Base-by-base conservation (phyloP, 78 protist species). In the Dictyostelium intermedium region DNA sequence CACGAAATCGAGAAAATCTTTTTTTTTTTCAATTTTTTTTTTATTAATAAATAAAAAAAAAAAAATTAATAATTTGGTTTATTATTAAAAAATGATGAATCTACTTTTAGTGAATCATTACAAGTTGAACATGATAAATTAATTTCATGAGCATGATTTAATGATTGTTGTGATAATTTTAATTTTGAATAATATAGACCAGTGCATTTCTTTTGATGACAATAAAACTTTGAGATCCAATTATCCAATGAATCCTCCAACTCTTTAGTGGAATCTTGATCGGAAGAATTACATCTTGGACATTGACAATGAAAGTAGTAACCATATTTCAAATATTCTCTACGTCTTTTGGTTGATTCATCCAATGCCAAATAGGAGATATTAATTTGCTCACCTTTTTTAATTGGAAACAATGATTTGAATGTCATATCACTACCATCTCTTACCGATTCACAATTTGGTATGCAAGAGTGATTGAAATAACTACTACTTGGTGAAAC, bases 291-390 rank as follows among this genome's bases (percentile, higher is more conserved):
- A 89, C 94, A 89, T 69, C 94, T 78, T 43, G n/a, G 41, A 80
- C 94, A 89, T 14, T 85, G 73, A 83, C 94, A 89, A 39, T 37
- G 25, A 56, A 89, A 89, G n/a, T 74, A 89, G 73, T 89, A 89
- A 35, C 61, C 72, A 18, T 13, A 76, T 30, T 53, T 63, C 72
- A 89, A 69, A 80, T 89, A 47, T 9, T 27, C 18, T 32, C 72
- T 23, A 80, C 94, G 69, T 5, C 30, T 30, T 16, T 80, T 56
- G 3, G 27, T 23, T 18, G 94, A 11, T 45, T 34, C 18, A 56
- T 63, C 80, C 4, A 81, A 35, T 50, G 82, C 87, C 7, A 89
- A 47, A 70, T 89, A 89, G 5, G 74, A 39, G 6, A 89, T 89
- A n/a, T 30, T 41, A 10, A 89, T 18, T n/a, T 76, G 94, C 0